Conservation (phyloP, 1,284 basidiomycete species). For the Bothia castanella region DNA sequence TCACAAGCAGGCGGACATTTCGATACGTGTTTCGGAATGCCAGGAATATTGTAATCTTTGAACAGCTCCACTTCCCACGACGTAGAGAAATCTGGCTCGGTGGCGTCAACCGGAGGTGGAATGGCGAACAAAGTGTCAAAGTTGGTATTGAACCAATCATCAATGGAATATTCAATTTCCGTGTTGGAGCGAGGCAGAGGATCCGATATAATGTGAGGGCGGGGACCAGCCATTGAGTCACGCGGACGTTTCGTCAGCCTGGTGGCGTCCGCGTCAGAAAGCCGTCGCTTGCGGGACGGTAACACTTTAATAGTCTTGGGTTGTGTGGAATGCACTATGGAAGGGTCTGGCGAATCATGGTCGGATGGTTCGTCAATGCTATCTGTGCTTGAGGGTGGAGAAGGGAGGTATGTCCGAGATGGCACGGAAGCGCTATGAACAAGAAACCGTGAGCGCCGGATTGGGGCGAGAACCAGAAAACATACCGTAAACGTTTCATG, state of each 20-base stretch:
- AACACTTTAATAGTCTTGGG: neutral
- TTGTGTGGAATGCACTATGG: neutral
- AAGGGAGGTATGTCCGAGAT: constrained; percentile 14
- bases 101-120: constrained; percentile 23
- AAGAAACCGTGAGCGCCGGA: neutral
- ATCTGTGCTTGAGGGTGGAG: constrained; percentile 20
- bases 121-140: constrained; percentile 27
- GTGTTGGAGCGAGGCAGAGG: constrained; percentile 19
- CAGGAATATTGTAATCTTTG: constrained; percentile 22
- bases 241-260: constrained; percentile 24
- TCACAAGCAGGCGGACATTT: constrained; percentile 8
- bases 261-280: constrained; percentile 29
- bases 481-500: constrained; percentile 30
- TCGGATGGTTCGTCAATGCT: constrained; percentile 2
- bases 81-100: constrained; percentile 16
- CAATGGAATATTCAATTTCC: constrained; percentile 20
- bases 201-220: constrained; percentile 29
- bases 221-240: constrained; percentile 13
- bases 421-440: constrained; percentile 3
- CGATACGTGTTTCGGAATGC: neutral
- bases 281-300: constrained; percentile 30
- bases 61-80: constrained; percentile 30
- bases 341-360: neutral
- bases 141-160: constrained; percentile 29
- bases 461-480: neutral